A percentile compares a stretch with the other conserved stretches of the same genome.
Evolutionary conservation across 2,329 filamentous ascomycete species (phyloP).

Genomic region (Colletotrichum aenigma): DNA sequence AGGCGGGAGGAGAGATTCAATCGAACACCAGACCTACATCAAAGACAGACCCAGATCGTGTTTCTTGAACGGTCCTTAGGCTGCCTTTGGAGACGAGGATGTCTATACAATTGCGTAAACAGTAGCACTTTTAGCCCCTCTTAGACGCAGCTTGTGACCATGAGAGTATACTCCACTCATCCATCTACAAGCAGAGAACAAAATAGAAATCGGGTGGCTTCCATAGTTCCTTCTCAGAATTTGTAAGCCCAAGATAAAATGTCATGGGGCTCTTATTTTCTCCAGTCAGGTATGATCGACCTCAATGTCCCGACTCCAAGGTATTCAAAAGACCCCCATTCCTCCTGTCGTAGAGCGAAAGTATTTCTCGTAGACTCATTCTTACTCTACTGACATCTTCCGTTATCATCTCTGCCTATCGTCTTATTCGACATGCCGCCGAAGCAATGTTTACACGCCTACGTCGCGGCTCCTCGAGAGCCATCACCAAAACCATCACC

Average conservation of each 20-base stretch:
- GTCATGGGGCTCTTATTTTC: background rate
- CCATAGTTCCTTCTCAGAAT: too few relatives aligned
- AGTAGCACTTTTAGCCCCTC: too few relatives aligned
- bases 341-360: accelerated
- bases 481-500: background rate
- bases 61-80: accelerated
- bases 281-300: accelerated
- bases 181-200: too few relatives aligned
- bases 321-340: background rate
- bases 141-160: too few relatives aligned
- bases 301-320: background rate
- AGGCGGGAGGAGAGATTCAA: accelerated
- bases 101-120: accelerated
- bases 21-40: accelerated
- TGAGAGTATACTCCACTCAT: too few relatives aligned
- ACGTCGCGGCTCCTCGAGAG: background rate
- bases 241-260: too few relatives aligned
- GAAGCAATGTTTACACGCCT: accelerated
- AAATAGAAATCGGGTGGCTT: too few relatives aligned
- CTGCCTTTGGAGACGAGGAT: too few relatives aligned
- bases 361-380: accelerated
- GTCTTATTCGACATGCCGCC: accelerated
- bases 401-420: accelerated
- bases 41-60: accelerated
- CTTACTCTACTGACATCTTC: accelerated